Conservation (phyloP, 2,329 filamentous ascomycete genomes). For the Epichloe sylvatica region DNA sequence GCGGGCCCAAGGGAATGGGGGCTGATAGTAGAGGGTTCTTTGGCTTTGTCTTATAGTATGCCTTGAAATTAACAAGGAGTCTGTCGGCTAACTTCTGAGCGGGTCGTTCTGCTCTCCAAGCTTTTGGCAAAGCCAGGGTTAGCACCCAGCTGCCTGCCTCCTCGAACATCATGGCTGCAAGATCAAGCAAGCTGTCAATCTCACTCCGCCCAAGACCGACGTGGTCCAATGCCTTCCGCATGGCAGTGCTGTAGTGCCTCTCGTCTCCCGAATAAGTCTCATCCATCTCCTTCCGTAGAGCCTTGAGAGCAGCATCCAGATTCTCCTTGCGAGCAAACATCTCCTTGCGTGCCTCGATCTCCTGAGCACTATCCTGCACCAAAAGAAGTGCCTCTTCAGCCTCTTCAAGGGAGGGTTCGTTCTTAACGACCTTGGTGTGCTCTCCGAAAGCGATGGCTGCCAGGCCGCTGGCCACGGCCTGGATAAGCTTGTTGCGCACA, state of each 20-base stretch:
- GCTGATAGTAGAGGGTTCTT: slow-evolving; percentile 15
- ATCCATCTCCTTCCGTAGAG: slow-evolving; percentile 30
- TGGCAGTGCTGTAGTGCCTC: slow-evolving; percentile 25
- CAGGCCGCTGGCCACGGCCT: slow-evolving; percentile 43
- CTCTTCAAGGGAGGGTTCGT: slow-evolving; percentile 23
- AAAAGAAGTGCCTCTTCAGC: slow-evolving; percentile 24
- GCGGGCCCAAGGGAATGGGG: slow-evolving; percentile 15
- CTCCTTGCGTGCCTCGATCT: slow-evolving; percentile 45
- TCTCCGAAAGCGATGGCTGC: slow-evolving; percentile 53
- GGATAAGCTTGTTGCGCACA: slow-evolving; percentile 45
- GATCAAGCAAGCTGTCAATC: slow-evolving; percentile 27
- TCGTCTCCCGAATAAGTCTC: slow-evolving; percentile 26
- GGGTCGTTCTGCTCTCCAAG: slow-evolving; percentile 25
- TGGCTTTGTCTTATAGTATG: slow-evolving; percentile 24
- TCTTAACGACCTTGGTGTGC: slow-evolving; percentile 31
- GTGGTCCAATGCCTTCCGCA: slow-evolving; percentile 30
- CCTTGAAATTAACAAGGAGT: slow-evolving; percentile 25
- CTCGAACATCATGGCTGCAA: slow-evolving; percentile 35
- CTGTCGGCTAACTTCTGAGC: slow-evolving; percentile 22
- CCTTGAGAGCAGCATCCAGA: slow-evolving; percentile 38
- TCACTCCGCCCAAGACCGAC: slow-evolving; percentile 25
- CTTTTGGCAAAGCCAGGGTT: slow-evolving; percentile 27
- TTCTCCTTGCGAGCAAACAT: slow-evolving; percentile 54
- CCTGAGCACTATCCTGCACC: slow-evolving; percentile 27
- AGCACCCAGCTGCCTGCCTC: slow-evolving; percentile 28